Evolutionary conservation across 805 yeast species (phyloP), one percentile per base, ranked within the genome.

Genomic region (Metschnikowia corniflorae): DNA sequence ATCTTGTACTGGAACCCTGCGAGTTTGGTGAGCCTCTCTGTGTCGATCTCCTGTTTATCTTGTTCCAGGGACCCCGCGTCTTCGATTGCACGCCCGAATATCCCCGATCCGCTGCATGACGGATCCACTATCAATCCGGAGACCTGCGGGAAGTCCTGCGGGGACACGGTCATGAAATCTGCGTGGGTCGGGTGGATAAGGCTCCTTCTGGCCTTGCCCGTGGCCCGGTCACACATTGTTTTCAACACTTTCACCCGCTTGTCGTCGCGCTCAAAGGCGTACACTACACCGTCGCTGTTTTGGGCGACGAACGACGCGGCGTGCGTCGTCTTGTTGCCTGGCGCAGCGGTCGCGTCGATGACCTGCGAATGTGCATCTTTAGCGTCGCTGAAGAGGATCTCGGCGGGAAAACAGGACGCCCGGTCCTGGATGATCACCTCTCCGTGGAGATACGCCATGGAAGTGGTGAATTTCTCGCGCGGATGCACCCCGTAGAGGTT

Each of bases 261-360:
- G 2, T 71, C 65, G 54, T 93, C 95, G 54, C 88, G 75, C 60
- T 93, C 99, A 61, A 88, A 93, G 0, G 98, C 98, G 49, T 71
- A 71, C 7, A 88, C 79, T 5, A 76, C 73, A 0, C 59, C 46
- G 13, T 47, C 49, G 2, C 46, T 35, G 3, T 54, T 47, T 10
- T 44, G 46, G n/a, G 52, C 54, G 16, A 86, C 60, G 33, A 75
- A 66, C 0, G 93, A 77, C 0, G 96, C 96, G 16, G 82, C 64
- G 61, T 91, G 97, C 0, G 97, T 86, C 0, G 99, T 93, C 58
- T 93, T 94, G 60, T 93, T 93, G 5, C 99, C 99, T 4, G 99
- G 99, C 0, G 99, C 98, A 2, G 97, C 89, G 63, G 97, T 89
- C 1, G 96, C 83, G 62, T 93, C 99, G 29, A 93, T 84, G 8